Percentiles rank a stretch among this genome's conserved stretches.
Evolutionary conservation across 2,329 filamentous ascomycete species (phyloP).

Genomic region (Dryadomyces sulphureus): DNA sequence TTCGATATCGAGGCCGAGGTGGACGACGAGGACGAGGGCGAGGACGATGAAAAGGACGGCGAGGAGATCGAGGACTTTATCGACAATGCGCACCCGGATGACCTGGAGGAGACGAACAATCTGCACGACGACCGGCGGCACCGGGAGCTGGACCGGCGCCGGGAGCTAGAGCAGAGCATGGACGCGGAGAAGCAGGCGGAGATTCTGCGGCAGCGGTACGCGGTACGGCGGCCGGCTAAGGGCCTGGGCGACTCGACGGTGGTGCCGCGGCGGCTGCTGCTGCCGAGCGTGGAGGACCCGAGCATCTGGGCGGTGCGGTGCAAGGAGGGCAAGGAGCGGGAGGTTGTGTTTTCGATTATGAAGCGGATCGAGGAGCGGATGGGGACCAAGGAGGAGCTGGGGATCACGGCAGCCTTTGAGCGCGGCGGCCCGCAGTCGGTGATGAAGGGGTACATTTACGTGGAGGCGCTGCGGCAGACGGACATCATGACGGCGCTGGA

Average conservation of each 20-base stretch:
- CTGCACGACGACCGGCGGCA: constrained; percentile 85
- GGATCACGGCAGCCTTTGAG: constrained; percentile 85
- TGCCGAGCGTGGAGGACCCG: constrained; percentile 88
- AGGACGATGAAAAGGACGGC: constrained; percentile 80
- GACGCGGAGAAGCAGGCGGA: constrained; percentile 91
- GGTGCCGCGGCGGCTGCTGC: constrained; percentile 70
- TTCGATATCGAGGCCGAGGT: constrained; percentile 98
- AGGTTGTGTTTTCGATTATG: constrained; percentile 76
- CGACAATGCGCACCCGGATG: constrained; percentile 81
- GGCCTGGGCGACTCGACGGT: constrained; percentile 56
- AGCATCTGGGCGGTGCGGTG: constrained; percentile 91
- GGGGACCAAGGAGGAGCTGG: constrained; percentile 64
- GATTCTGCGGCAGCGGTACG: constrained; percentile 74
- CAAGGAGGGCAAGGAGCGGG: constrained; percentile 88
- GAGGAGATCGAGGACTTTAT: constrained; percentile 74
- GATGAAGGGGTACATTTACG: constrained; percentile 92
- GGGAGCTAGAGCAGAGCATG: constrained; percentile 74
- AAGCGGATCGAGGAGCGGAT: constrained; percentile 73
- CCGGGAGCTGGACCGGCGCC: constrained; percentile 82
- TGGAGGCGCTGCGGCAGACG: constrained; percentile 76
- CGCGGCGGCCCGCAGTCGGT: constrained; percentile 60
- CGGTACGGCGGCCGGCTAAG: constrained; percentile 54
- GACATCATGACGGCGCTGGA: constrained; percentile 76
- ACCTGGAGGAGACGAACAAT: constrained; percentile 64
- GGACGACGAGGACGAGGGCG: constrained; percentile 80